These are phyloP conservation scores for Porogramme epimiltina DNA, from an alignment of 1,284 basidiomycete genomes.

Conservation along the genomic window DNA sequence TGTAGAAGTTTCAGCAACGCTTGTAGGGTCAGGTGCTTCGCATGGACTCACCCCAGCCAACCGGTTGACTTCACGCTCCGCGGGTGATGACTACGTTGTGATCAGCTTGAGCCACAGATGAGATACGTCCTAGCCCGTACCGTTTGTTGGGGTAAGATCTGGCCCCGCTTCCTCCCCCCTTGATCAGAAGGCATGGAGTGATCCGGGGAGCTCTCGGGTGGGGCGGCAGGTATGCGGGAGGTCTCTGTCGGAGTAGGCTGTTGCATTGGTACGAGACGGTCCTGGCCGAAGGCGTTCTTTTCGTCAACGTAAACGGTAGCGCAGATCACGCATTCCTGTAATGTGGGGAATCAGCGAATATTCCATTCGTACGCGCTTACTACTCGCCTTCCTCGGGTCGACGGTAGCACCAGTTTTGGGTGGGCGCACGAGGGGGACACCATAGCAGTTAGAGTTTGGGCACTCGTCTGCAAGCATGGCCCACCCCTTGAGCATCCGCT, in stretches of 20 bases:
- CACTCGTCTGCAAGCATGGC: slow-evolving; percentile 86
- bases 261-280: slow-evolving; percentile 43
- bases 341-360: not conserved
- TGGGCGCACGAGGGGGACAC: slow-evolving; percentile 72
- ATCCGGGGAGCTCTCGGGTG: no score
- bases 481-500: slow-evolving; percentile 77
- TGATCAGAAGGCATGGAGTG: no score
- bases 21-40: slow-evolving; percentile 1
- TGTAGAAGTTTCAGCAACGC: slow-evolving; percentile 7
- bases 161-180: no score
- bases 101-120: not conserved
- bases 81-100: no score
- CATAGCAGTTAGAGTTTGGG: slow-evolving; percentile 63
- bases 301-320: slow-evolving; percentile 60
- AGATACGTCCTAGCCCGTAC: not conserved
- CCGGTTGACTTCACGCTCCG: no score
- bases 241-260: slow-evolving; percentile 7
- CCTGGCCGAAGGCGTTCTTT: slow-evolving; percentile 50
- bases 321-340: slow-evolving; percentile 80
- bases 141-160: not conserved
- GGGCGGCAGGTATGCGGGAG: not conserved
- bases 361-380: not conserved
- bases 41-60: not conserved
- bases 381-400: slow-evolving; percentile 63
- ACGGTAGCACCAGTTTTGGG: slow-evolving; percentile 62